A percentile compares a stretch with the other conserved stretches of the same genome.
Evolutionary conservation across 441 rosid species (phyloP).

Genomic region (Jatropha multifida): DNA sequence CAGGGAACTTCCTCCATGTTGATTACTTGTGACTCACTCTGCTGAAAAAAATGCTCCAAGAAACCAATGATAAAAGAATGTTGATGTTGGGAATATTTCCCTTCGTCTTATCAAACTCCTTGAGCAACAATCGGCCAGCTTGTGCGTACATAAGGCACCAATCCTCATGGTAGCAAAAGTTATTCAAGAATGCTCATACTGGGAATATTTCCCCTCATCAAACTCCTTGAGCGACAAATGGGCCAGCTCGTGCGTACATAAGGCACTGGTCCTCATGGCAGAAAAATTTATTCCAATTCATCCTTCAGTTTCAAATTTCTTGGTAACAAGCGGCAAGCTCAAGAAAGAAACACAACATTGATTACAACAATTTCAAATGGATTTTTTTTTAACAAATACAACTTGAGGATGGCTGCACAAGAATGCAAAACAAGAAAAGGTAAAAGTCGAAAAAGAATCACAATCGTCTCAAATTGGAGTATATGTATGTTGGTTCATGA

Average conservation of each 20-base stretch:
- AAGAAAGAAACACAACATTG: constrained; percentile 24
- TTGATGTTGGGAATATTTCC: not conserved
- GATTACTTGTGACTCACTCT: not conserved
- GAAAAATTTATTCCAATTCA: not conserved
- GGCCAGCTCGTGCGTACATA: not conserved
- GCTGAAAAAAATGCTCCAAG: not conserved
- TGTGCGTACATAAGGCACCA: not conserved
- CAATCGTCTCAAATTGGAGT: constrained; percentile 33
- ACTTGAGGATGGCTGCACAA: constrained; percentile 32
- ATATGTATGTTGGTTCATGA: constrained; percentile 20
- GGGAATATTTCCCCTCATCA: not conserved
- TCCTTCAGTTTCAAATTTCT: not conserved
- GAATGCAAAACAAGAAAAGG: constrained; percentile 21
- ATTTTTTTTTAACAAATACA: constrained; percentile 32
- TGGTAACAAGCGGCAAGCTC: not conserved
- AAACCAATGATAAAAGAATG: not conserved
- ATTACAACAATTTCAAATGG: constrained; percentile 35
- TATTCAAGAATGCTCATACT: not conserved
- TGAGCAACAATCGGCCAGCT: not conserved
- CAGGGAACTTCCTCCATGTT: not conserved
- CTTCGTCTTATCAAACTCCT: not conserved
- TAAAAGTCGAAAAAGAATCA: constrained; percentile 36
- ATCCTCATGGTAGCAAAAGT: not conserved
- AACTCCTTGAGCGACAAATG: not conserved
- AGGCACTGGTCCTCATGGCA: not conserved